Evolutionary conservation across 2,329 filamentous ascomycete genomes (phyloP), one percentile per base, ranked within the genome.

Genomic region (Aspergillus niger): DNA sequence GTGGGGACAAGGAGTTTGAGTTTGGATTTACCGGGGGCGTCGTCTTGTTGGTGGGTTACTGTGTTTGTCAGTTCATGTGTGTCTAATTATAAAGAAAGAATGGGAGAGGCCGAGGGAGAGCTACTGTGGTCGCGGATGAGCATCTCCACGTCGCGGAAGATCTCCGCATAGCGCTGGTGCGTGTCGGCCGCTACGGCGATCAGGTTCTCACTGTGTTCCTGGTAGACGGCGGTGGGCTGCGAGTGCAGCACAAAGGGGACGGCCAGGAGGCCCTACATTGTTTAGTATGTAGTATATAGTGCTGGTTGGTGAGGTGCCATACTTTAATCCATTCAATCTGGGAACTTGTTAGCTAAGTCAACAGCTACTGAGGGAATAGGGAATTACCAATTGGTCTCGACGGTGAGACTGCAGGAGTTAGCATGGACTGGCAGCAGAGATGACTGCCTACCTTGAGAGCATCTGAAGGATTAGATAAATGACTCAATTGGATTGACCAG

Each of bases 171-270:
- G 63, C 95, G 88, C 59, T 90, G 84, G 72, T 95, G 92, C 26
- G 94, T 91, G 71, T 91, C 89, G 60, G 86, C 85, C 4, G 91
- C 91, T 82, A 94, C 92, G 60, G 88, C 84, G 48, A 84, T 80
- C 54, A 94, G 85, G 58, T 82, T 72, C 57, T 85, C 81, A 62
- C 86, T 86, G 68, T 87, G 83, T 59, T 85, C 82, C 65, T 93
- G 89, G 70, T 94, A 92, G 44, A 92, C 86, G 20, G 92, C 92
- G 1, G 92, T 96, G 3, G 95, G 95, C 74, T 98, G 93, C 1
- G 94, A 97, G 76, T 97, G 92, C 57, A 99, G 86, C 41, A 99
- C 94, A 74, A 99, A 99, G 0, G 95, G 95, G 0, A 98, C 94
- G 1, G 95, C 95, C 11, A 98, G 82, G 3, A 98, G 85, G 41